Conservation (phyloP, 2,329 filamentous ascomycete genomes). For the Stemphylium lycopersici region DNA sequence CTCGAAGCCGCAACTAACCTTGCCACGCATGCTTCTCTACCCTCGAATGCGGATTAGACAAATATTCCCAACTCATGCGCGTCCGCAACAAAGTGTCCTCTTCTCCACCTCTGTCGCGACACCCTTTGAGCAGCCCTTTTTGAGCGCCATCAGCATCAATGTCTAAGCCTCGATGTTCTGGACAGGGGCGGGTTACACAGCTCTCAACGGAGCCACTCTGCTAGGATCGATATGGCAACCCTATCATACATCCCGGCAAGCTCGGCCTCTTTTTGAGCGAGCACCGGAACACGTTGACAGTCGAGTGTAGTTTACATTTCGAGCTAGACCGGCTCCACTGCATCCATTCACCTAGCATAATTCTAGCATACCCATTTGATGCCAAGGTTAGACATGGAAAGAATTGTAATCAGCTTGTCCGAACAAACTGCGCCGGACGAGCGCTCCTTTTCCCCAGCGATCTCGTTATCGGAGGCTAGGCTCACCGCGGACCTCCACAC, state of each 20-base stretch:
- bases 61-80: slow-evolving; percentile 10
- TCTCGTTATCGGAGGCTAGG: slow-evolving; percentile 13
- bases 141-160: slow-evolving; percentile 2
- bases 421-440: slow-evolving; percentile 31
- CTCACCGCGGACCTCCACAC: slow-evolving; percentile 15
- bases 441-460: slow-evolving; percentile 35
- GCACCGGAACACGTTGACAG: slow-evolving; percentile 8
- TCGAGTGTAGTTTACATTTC: slow-evolving; percentile 1
- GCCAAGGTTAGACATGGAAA: neutral
- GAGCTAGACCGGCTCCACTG: slow-evolving; percentile 8
- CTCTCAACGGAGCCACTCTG: slow-evolving; percentile 19
- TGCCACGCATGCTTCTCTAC: slow-evolving; percentile 12
- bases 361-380: neutral
- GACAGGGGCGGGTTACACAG: slow-evolving; percentile 14
- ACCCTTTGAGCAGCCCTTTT: slow-evolving; percentile 1
- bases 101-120: slow-evolving; percentile 1
- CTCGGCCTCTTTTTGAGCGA: slow-evolving; percentile 50
- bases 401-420: slow-evolving; percentile 20
- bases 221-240: slow-evolving; percentile 32
- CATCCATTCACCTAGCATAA: neutral
- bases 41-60: slow-evolving; percentile 22
- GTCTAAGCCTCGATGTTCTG: slow-evolving; percentile 9
- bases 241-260: slow-evolving; percentile 16
- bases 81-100: neutral
- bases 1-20: slow-evolving; percentile 22